A percentile compares a stretch with the other conserved stretches of the same genome.
These are phyloP conservation scores for Coemansia sp. DNA, from an alignment of 192 early-diverging fungal species.

Conservation along the genomic window DNA sequence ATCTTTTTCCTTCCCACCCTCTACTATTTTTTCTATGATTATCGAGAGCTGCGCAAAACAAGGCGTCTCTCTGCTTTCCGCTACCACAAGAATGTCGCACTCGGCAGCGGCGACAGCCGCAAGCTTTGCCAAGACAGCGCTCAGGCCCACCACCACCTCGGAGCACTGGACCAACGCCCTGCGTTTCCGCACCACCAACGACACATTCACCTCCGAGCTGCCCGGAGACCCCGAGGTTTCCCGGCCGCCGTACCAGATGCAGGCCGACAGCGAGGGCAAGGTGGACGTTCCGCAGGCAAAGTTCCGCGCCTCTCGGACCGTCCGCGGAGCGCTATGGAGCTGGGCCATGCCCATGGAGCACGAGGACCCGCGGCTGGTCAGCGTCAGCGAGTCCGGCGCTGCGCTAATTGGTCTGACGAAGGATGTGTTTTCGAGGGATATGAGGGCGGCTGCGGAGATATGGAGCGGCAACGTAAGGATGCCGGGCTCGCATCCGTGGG, in stretches of 20 bases:
- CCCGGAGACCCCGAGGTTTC: constrained; percentile 20
- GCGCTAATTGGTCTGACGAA: constrained; percentile 18
- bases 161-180: neutral
- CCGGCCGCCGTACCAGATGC: constrained; percentile 15
- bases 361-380: constrained; percentile 15
- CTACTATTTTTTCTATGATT: neutral
- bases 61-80: neutral
- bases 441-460: constrained; percentile 22
- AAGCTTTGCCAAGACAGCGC: constrained; percentile 8
- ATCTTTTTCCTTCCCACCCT: too few species aligned
- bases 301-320: constrained; percentile 22
- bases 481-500: constrained; percentile 58
- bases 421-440: constrained; percentile 11
- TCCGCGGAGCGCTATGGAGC: constrained; percentile 36
- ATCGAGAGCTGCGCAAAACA: neutral
- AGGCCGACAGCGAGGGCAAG: neutral
- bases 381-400: constrained; percentile 21
- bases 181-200: constrained; percentile 7
- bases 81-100: neutral
- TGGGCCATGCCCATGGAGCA: constrained; percentile 24
- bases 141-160: constrained; percentile 10
- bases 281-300: constrained; percentile 6
- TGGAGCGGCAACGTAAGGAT: constrained; percentile 51
- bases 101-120: neutral
- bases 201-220: constrained; percentile 16